These are phyloP conservation scores for Pseudocercospora macadamiae DNA, from an alignment of 2,329 filamentous ascomycete genomes.

Conservation along the genomic window DNA sequence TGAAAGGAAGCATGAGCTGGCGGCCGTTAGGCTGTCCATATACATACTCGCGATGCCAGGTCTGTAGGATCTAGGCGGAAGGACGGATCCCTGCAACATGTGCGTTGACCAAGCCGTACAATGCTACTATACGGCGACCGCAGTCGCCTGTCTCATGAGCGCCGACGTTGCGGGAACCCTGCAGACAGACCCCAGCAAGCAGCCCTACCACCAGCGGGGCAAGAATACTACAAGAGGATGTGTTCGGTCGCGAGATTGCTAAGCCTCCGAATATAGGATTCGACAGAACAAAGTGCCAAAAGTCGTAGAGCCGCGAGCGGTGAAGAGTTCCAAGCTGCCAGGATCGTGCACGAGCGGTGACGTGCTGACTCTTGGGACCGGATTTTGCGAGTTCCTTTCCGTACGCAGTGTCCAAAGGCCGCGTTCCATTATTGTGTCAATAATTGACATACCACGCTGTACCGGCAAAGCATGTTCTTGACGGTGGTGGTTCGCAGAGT, in stretches of 20 bases:
- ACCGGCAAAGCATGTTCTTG: no score
- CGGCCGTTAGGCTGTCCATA: constrained; percentile 26
- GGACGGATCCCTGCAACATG: constrained; percentile 23
- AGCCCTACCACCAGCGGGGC: constrained; percentile 5
- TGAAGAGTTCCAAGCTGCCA: neutral
- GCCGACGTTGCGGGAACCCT: constrained; percentile 8
- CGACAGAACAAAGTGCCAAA: neutral
- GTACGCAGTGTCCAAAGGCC: constrained; percentile 4
- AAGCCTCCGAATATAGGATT: constrained; percentile 11
- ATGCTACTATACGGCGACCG: constrained; percentile 3
- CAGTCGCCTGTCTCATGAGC: constrained; percentile 7
- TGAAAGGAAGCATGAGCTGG: constrained; percentile 17
- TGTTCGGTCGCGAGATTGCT: constrained; percentile 9
- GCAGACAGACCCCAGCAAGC: constrained; percentile 6
- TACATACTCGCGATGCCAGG: constrained; percentile 20
- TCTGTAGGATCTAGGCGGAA: constrained; percentile 29
- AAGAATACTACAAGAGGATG: constrained; percentile 9
- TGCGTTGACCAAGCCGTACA: constrained; percentile 8
- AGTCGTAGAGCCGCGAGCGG: constrained; percentile 2
- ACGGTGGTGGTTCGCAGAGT: no score
- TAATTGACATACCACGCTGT: neutral
- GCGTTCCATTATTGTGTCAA: neutral
- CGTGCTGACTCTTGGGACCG: neutral
- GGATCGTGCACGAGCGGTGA: constrained; percentile 5
- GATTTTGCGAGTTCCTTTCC: constrained; percentile 7